Evolutionary conservation across 257 asterid genomes (phyloP), one percentile per base, ranked within the genome.

Genomic region (Cinchona pubescens): DNA sequence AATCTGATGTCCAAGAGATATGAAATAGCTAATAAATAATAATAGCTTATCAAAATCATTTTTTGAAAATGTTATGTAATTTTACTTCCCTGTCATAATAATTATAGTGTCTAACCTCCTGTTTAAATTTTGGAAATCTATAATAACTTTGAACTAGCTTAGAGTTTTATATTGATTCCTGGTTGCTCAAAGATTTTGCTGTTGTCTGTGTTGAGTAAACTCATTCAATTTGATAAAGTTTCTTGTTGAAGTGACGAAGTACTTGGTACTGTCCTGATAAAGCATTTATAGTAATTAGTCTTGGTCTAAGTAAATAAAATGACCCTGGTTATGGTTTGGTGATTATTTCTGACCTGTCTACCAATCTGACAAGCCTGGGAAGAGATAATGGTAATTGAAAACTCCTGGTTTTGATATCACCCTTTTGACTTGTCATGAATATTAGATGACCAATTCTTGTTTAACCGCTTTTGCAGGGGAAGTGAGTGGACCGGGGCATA

Each of bases 401-500:
- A 12, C 1, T 59, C 23, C 55, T 23, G 25, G 1, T 76, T 53
- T 30, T 59, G 34, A 35, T 61, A 29, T 43, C 37, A 6, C 5
- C 55, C 40, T 59, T 78, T 29, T 32, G 27, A 7, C 11, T 72
- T 70, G 35, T 67, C 16, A 12, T 23, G 53, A 55, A 25, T 61
- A 23, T 3, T 34, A 11, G 32, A 64, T 29, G 5, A 72, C 58
- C 71, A 53, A 23, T 6, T 29, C 43, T 64, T 70, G 53, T 51
- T 75, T 30, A 40, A 75, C 56, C 78, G 42, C 46, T 45, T 76
- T 76, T 68, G 38, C 86, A 94, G 98, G 90, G 93, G 93, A 79
- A 87, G 95, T 72, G 90, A 86, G 73, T 94, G 98, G 98, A 90
- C 93, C 0, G 98, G 97, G 80, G 88, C 80, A 40, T 92, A 94